Base-by-base conservation (phyloP, 1,284 basidiomycete species). In the Phaffia rhodozyma region DNA sequence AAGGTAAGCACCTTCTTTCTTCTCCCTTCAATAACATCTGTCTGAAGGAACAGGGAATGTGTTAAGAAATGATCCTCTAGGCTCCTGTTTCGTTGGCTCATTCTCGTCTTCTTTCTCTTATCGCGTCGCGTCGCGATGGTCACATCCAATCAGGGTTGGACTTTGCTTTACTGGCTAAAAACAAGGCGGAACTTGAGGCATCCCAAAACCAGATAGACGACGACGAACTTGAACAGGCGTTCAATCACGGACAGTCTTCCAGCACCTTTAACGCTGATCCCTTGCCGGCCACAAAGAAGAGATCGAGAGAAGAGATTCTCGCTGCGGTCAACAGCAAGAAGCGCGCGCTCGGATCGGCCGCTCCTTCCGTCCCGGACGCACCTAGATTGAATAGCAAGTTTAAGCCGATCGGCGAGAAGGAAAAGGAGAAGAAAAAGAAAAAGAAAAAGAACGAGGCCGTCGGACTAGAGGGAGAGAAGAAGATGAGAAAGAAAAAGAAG, bases 161-260 rank as follows among this genome's bases (percentile, higher is more conserved):
- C 72, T 83, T 86, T 72, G 85, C 89, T 0, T 80, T 94, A 3
- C 78, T 96, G 9, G 87, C 91, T 69, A 86, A 89, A 70, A 85
- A 89, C 68, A 89, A 84, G 75, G 87, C 87, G 0, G 75, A 76
- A 66, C 66, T 78, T n/a, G 79, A 80, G 11, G 75, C 78, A 9
- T 75, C 79, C 52, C 74, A 79, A 25, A 79, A 79, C 2, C 82
- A 80, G 23, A 82, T 85, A 62, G 85, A 87, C 62, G 85, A 86
- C 65, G 87, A 87, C 29, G 81, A 83, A 29, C 82, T 96, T 48
- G 91, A 96, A 70, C 79, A 81, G 62, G 86, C 82, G 0, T 91
- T 84, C 73, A 71, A 73, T 9, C 80, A 82, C 65, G 55, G 48
- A 2, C 21, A 60, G 13, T 48, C 60, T 1, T 73, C 72, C 55